Evolutionary conservation across 2,329 filamentous ascomycete species (phyloP), one percentile per base, ranked within the genome.

Genomic region (Sordariomycetes sp.): DNA sequence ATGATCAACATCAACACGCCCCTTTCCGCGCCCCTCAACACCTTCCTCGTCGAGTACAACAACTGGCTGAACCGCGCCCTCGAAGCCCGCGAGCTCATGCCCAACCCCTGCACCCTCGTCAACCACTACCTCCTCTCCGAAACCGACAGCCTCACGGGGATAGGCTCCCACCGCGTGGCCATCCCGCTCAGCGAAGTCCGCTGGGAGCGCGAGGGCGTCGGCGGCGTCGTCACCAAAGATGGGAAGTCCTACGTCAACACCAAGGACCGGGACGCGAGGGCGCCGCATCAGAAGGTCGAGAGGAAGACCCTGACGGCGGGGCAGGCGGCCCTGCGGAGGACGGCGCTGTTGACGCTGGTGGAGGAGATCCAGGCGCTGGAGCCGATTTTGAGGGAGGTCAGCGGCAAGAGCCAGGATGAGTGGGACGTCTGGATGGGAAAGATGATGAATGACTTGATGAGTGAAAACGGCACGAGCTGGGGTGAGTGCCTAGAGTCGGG

Each of bases 391-490:
- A 73, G 80, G 44, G 81, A 90, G 47, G 74, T 75, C 27, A 88
- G 82, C 48, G 82, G 79, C 11, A 90, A 90, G 64, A 82, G 79
- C 47, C 75, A 81, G 49, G 84, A 90, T 46, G 86, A 93, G 58
- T 94, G 85, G 85, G 82, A 87, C 54, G 68, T 75, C 30, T 93
- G 86, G 86, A 78, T 80, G 63, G 76, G 79, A 21, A 81, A 78
- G 54, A 82, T 92, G 79, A 86, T 83, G 68, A 72, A 75, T 32
- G 80, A 87, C 54, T 61, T 93, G 49, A 66, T 90, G 44, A 76
- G 81, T 53, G 78, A 86, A 40, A 77, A 78, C 33, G 82, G 82
- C n/a, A 78, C 82, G 12, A 75, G 72, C 26, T 85, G 75, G 60
- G 86, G 86, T 30, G 86, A 93, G 57, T 90, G 84, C 57, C 61